phyloP scores from a whole-genome alignment of 2,329 filamentous ascomycete species.

The Alternaria triticimaculans region DNA sequence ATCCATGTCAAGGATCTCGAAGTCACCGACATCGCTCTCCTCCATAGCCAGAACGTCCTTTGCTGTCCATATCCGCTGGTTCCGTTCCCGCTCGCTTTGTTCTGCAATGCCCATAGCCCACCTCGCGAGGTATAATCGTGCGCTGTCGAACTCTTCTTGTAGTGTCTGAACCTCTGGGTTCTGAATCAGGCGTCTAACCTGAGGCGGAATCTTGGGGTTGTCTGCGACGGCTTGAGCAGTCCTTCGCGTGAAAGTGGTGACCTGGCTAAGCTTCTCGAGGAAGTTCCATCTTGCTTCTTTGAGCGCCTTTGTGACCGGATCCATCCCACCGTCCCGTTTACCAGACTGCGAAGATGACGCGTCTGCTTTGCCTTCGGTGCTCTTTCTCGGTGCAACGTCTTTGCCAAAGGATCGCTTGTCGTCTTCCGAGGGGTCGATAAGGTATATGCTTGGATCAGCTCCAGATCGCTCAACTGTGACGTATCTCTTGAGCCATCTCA shows the following conservation, averaged over 20 bases:
- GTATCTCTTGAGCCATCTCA: conserved; percentile 89
- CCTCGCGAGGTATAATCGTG: conserved; percentile 87
- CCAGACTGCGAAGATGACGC: conserved; percentile 32
- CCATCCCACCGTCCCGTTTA: conserved; percentile 76
- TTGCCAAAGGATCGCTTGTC: conserved; percentile 82
- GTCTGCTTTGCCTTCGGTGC: conserved; percentile 33
- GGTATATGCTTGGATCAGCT: conserved; percentile 87
- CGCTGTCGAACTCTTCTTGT: conserved; percentile 97
- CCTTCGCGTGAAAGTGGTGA: conserved; percentile 91
- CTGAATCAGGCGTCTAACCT: conserved; percentile 81
- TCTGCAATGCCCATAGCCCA: conserved; percentile 99
- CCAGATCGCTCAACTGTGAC: conserved; percentile 81
- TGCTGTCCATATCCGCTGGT: conserved; percentile 89
- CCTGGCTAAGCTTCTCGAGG: conserved; percentile 94
- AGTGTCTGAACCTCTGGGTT: conserved; percentile 95
- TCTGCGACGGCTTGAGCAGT: conserved; percentile 93
- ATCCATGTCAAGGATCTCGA: conserved; percentile 87
- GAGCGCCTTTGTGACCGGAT: conserved; percentile 89
- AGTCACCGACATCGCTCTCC: conserved; percentile 92
- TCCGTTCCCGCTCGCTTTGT: conserved; percentile 87
- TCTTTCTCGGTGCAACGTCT: conserved; percentile 55
- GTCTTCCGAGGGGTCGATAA: conserved; percentile 85
- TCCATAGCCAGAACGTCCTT: conserved; percentile 92
- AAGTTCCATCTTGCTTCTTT: conserved; percentile 97
- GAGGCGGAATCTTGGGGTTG: conserved; percentile 87